Evolutionary conservation across 345 rosid species (phyloP), one percentile per base, ranked within the genome.

Genomic region (Mercurialis annua): DNA sequence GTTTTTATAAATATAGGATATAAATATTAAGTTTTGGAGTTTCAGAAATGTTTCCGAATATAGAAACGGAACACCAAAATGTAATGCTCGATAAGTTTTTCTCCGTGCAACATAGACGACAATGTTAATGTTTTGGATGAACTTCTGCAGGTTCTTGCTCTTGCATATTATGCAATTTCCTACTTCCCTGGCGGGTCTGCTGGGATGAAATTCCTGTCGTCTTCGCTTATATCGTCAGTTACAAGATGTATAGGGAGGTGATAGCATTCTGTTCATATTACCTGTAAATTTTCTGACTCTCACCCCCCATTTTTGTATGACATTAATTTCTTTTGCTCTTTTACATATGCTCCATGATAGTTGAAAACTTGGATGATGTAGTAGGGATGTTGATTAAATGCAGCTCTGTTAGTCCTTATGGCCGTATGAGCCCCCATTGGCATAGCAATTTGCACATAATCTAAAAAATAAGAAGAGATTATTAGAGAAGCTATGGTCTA

Each of bases 161-260:
- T 88, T 36, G 81, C 71, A 62, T 88, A 88, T 77, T 86, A 88
- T n/a, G 85, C 74, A 3, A 76, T 88, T 16, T 88, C 94, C 60
- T 88, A 88, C 81, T 88, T 88, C 51, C 92, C 90, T 5, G 90
- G 92, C 36, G 90, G 92, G 58, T 83, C 92, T 43, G 52, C 88
- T 5, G 92, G 90, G 59, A 56, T 87, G 81, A 85, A 82, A 67
- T 87, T 87, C 62, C 74, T 87, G 14, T 60, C 85, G 0, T 83
- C 92, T 17, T 75, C 85, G 12, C 77, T 87, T 15, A 79, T 80
- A 62, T 81, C 88, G 30, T 76, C 92, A 0, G 69, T 82, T 40
- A 71, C 74, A 68, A 81, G 81, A 76, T 81, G 89, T 74, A 83
- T 83, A 15, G 81, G 89, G 60, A 76, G 92, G 72, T 87, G 81